Evolutionary conservation across 148 eudicot genomes (phyloP), one percentile per base, ranked within the genome.

Genomic region (Nyssa sinensis): DNA sequence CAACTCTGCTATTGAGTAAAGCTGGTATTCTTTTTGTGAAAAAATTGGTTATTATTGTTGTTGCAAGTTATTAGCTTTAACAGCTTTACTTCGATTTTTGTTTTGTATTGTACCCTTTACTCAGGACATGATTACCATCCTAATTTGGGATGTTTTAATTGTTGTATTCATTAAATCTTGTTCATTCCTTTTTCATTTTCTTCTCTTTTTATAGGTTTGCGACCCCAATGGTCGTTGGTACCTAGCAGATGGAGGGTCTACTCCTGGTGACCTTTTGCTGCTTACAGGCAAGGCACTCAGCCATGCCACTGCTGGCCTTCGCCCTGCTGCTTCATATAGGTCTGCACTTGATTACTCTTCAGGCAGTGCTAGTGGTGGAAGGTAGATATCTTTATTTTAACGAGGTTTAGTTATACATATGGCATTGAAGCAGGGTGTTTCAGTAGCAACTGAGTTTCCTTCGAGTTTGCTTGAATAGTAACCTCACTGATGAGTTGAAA

Each of bases 181-280:
- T 77, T 41, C 28, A 14, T 70, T 63, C 27, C 32, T 65, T 68
- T 55, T 69, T 49, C 19, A 21, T 31, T 61, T 66, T 77, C 77
- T 9, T 74, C 34, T 58, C 63, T 55, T 49, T 76, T 78, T 44
- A 66, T 87, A 93, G 97, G 97, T 93, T 77, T 87, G 93, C 77
- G 97, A 93, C 72, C 90, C 97, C 82, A 93, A 88, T 84, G 91
- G 92, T 65, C 91, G 81, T 67, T 93, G 97, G 97, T 93, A 93
- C 86, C 78, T 86, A 82, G 97, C 97, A 82, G 95, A 93, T 81
- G 77, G 69, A 64, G 90, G 87, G 69, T 76, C 84, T 73, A 72
- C 85, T 41, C 86, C 93, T 71, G 88, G 94, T 55, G 93, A 88
- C 70, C 84, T 93, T 68, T 80, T 93, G 81, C 79, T 93, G 59